Evolutionary conservation across 176 grass and related monocot species (phyloP), one percentile per base, ranked within the genome.

Genomic region (Aegilops bicornis): DNA sequence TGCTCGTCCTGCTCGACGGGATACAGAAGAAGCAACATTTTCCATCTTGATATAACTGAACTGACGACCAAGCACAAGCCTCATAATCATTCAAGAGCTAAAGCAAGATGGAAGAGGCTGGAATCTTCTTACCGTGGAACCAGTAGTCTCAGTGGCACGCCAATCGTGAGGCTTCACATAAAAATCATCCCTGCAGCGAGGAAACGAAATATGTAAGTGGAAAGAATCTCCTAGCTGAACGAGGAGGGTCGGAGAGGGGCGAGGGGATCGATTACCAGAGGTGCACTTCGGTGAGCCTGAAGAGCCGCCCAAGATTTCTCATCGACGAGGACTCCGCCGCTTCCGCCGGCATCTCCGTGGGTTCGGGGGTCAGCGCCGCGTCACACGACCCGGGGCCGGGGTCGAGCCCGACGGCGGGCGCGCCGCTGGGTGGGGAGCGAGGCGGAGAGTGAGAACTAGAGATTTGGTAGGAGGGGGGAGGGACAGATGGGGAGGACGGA

Each of bases 121-220:
- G 6, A 76, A 3, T 59, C 56, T 59, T 50, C 64, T 61, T 85
- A 91, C 89, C n/a, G 9, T 31, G 62, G 2, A 68, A 37, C 20
- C 27, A 68, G 37, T 10, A 1, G 50, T 37, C 4, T 87, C 75
- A 5, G 61, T 29, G 31, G 81, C 79, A 39, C 69, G 47, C 89
- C 89, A 20, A 71, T 69, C 84, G 35, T 87, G 69, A 17, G 29
- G 66, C 37, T 75, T 67, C 6, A 69, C 74, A 54, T 80, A 89
- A 43, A 82, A 83, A 77, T 91, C 85, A 83, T 98, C 96, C 92
- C 96, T 98, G 90, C 80, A 87, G 78, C 11, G 79, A 88, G 64
- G 65, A 29, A 69, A 66, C 45, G 20, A 61, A 35, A 30, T 36
- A 22, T 69, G 68, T 10, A 58, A 42, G 22, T 2, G n/a, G n/a